Evolutionary conservation across 2,329 filamentous ascomycete genomes (phyloP), one percentile per base, ranked within the genome.

Genomic region (Microsporum canis): DNA sequence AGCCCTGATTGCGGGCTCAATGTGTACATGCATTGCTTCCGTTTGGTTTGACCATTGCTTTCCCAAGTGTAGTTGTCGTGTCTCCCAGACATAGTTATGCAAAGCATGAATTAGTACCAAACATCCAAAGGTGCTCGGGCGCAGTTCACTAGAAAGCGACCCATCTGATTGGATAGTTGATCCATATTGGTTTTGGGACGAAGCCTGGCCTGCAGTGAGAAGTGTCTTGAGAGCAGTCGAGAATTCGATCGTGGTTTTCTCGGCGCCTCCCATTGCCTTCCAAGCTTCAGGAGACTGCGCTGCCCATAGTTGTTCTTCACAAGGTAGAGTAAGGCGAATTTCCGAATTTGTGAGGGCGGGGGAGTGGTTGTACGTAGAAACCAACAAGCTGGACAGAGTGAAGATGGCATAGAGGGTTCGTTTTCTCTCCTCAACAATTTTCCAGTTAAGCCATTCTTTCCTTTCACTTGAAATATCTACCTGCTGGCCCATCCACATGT

Each of bases 61-160:
- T 67, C 88, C 91, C 67, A 91, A 87, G 67, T 96, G 91, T 59
- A 91, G 82, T 73, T 96, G 91, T 29, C 92, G 83, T 0, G 91
- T 96, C 75, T 97, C 92, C 94, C 94, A 97, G 51, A 97, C 96
- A 73, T 96, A 96, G 68, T 96, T 96, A 76, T 97, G 94, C 29
- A 97, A 79, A 2, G 94, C 91, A 70, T 96, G 92, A 71, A 97
- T 96, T 64, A 99, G 77, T 4, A 96, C 82, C 34, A 96, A 79
- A 71, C 91, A 96, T 6, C 92, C 94, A 71, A 96, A 95, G 0
- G 91, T 91, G 75, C 92, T 96, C 0, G 91, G 90, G 66, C 83
- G 84, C 56, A 94, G 78, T 38, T 89, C 85, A 59, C 79, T 84
- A 65, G 82, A 78, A 1, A 81, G 75, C 0, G 81, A 69, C 6